phyloP scores from a whole-genome alignment of 2,329 filamentous ascomycete genomes.

The Colletotrichum sp. region DNA sequence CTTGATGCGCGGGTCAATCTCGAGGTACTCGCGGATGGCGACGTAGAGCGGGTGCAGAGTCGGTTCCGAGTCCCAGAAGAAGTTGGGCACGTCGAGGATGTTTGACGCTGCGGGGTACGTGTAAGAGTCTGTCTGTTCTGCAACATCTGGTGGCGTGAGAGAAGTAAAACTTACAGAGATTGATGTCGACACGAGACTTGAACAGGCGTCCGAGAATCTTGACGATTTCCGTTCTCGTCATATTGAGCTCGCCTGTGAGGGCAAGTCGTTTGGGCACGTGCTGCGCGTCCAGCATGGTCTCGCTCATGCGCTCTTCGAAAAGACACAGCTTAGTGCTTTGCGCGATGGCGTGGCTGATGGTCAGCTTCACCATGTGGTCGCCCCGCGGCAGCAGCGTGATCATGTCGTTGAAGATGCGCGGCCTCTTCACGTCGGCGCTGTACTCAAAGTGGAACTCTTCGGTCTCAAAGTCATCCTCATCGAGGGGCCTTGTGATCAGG shows the following conservation, averaged over 20 bases:
- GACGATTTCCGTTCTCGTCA: conserved; percentile 91
- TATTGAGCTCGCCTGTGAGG: conserved; percentile 86
- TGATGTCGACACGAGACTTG: conserved; percentile 94
- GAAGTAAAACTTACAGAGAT: conserved; percentile 75
- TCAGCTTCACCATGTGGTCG: conserved; percentile 98
- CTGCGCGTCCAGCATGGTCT: conserved; percentile 92
- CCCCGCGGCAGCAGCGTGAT: conserved; percentile 88
- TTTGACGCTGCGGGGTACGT: too few relatives aligned
- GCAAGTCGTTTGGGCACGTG: conserved; percentile 89
- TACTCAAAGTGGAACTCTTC: conserved; percentile 99
- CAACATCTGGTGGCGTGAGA: neutral
- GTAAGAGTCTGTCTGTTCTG: too few relatives aligned
- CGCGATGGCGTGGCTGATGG: conserved; percentile 95
- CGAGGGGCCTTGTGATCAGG: conserved; percentile 78
- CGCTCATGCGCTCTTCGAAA: conserved; percentile 95
- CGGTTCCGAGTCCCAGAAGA: conserved; percentile 98
- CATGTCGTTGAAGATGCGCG: conserved; percentile 98
- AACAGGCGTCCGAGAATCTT: conserved; percentile 90
- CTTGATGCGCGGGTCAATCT: conserved; percentile 94
- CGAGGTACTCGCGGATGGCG: conserved; percentile 94
- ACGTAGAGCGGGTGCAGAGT: conserved; percentile 93
- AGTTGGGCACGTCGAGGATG: conserved; percentile 93
- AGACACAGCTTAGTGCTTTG: conserved; percentile 96
- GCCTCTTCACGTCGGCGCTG: conserved; percentile 81
- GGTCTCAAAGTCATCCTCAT: conserved; percentile 92